A percentile compares a stretch with the other conserved stretches of the same genome.
phyloP scores from a whole-genome alignment of 2,329 filamentous ascomycete genomes.

The Ophidiomyces ophidiicola region DNA sequence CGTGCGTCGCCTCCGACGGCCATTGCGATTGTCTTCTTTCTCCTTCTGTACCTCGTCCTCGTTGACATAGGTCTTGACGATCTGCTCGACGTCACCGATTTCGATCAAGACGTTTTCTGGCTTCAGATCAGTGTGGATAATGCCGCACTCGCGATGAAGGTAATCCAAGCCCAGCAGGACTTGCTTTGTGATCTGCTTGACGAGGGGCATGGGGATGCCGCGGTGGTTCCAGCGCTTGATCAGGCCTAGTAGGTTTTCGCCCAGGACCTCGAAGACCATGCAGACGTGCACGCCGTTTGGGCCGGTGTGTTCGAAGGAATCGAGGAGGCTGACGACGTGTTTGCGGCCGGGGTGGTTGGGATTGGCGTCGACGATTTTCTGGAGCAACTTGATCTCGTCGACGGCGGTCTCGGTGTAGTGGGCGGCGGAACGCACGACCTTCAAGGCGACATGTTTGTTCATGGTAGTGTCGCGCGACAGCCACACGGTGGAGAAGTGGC shows the following conservation, averaged over 20 bases:
- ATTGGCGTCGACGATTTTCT: slow-evolving; percentile 91
- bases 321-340: slow-evolving; percentile 89
- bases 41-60: slow-evolving; percentile 53
- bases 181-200: slow-evolving; percentile 98
- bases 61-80: slow-evolving; percentile 91
- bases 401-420: slow-evolving; percentile 98
- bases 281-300: slow-evolving; percentile 94
- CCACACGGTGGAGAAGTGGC: slow-evolving; percentile 97
- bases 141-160: slow-evolving; percentile 92
- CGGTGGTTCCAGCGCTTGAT: slow-evolving; percentile 99
- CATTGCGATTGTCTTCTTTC: slow-evolving; percentile 86
- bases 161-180: slow-evolving; percentile 92
- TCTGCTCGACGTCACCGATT: slow-evolving; percentile 97
- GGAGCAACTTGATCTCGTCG: slow-evolving; percentile 96
- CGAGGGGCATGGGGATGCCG: slow-evolving; percentile 87
- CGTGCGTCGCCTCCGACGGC: slow-evolving; percentile 75
- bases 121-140: slow-evolving; percentile 96
- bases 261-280: slow-evolving; percentile 98
- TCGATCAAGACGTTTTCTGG: slow-evolving; percentile 98
- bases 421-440: slow-evolving; percentile 91
- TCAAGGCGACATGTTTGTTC: slow-evolving; percentile 89
- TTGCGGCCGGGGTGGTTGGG: slow-evolving; percentile 85
- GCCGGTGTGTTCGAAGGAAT: slow-evolving; percentile 95
- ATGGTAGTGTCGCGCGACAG: slow-evolving; percentile 70
- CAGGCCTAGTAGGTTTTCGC: slow-evolving; percentile 83